Base-by-base conservation (phyloP, 2,329 filamentous ascomycete species). In the Thielaviopsis ethacetica region DNA sequence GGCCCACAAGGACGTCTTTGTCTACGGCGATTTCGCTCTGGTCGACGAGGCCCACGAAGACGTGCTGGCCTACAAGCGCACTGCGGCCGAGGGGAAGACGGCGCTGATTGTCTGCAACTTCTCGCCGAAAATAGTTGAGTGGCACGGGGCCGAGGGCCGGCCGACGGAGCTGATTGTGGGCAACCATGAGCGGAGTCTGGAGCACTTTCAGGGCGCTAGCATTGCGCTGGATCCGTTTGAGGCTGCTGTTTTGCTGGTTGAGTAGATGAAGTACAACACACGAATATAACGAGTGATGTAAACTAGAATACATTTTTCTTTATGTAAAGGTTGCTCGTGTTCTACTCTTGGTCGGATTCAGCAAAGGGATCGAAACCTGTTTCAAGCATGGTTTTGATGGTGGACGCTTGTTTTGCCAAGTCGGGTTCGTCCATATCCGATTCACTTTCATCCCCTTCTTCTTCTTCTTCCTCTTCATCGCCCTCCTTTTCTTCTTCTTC, bases 1-100 rank as follows among this genome's bases (percentile, higher is more conserved):
- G 65, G 68, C 76, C 53, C 72, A 80, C 65, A 75, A 75, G 52
- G 78, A 86, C 62, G 66, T 86, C 1, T 81, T 88, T 60, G 78
- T 87, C 3, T 86, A 87, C 64, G 85, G 85, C 0, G 72, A 79
- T 58, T 75, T 58, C 34, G 15, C 44, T 12, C 27, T 56, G 47
- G 53, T 61, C 2, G 56, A 61, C 59, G 68, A 71, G 59, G 58
- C 62, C 2, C 66, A 72, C 60, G 66, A 71, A 10, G 64, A 66
- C 59, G 61, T 74, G 34, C 69, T 73, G 61, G 71, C 71, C 30
- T 74, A 73, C 58, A 66, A 65, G 60, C 65, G 72, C n/a, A 66
- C 60, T 54, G 68, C 69, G 2, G 59, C 63, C 12, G 66, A 64
- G 21, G 69, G 69, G 0, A 65, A 66, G 15, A 63, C 64, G 7